Evolutionary conservation across 345 rosid species (phyloP), one percentile per base, ranked within the genome.

Genomic region (Garcia nutans): DNA sequence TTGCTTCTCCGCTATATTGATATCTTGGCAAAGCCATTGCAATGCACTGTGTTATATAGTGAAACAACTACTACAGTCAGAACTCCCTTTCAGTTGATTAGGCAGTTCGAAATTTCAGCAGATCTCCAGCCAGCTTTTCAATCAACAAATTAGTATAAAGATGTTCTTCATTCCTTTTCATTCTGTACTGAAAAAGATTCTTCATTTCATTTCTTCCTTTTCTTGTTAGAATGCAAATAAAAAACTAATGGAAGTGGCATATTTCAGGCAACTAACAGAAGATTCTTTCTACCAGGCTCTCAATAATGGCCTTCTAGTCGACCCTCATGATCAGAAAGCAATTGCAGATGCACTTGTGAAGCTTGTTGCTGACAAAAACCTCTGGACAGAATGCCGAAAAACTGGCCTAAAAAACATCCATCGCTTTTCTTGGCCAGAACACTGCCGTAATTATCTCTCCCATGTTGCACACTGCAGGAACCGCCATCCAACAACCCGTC

Each of bases 371-470:
- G 91, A 87, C 74, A 90, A 90, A 75, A 82, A 82, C 74, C 86
- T 82, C 69, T 88, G 92, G 94, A 37, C 75, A 16, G 91, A 87
- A 71, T 87, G 94, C 79, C 76, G 86, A n/a, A 86, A 87, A 79
- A 88, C 88, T 70, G 91, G 92, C 73, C 83, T 87, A 10, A 87
- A 80, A 77, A 86, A 87, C 81, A 88, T 90, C 71, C 87, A 88
- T 81, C 77, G 81, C 17, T 90, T 90, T 84, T 87, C 92, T 47
- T 90, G 94, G 94, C 77, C 90, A 52, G 94, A 90, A 58, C 95
- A 90, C 78, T 87, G 95, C 82, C 89, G 86, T 75, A 89, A 89
- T 83, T 90, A 94, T 81, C 94, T 94, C 44, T 89, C 93, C 81
- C 94, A 86, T 56, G 85, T 94, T 20, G 94, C 89, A 79, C 89